Percentiles rank a stretch among this genome's conserved stretches.
Conservation (phyloP, 2,329 filamentous ascomycete species). For the Aspergillus uvarum region DNA sequence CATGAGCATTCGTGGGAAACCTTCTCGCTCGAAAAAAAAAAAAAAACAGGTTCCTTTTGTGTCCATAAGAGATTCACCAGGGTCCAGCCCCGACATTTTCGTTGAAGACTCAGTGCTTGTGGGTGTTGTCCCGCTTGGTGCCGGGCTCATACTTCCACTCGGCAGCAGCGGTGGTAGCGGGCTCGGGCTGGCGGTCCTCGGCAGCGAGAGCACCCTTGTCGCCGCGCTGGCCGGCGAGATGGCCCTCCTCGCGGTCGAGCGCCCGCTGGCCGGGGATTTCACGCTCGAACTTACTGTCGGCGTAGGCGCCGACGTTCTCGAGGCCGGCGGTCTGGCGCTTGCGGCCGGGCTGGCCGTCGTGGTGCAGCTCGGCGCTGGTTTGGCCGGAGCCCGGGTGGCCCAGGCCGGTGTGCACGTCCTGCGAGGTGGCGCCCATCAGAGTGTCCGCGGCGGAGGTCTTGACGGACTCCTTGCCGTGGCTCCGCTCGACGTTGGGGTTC, state of each 20-base stretch:
- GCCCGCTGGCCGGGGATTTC: slow-evolving; percentile 28
- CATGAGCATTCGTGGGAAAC: not conserved
- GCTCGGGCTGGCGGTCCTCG: slow-evolving; percentile 30
- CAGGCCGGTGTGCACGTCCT: slow-evolving; percentile 54
- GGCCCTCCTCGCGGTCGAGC: slow-evolving; percentile 29
- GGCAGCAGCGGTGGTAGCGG: slow-evolving; percentile 28
- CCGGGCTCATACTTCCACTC: slow-evolving; percentile 31
- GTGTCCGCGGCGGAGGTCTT: slow-evolving; percentile 48
- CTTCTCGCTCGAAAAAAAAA: not conserved
- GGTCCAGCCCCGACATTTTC: not conserved
- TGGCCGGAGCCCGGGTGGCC: slow-evolving; percentile 54
- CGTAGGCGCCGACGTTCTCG: slow-evolving; percentile 44
- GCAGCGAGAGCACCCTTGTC: slow-evolving; percentile 33
- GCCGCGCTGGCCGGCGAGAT: slow-evolving; percentile 19
- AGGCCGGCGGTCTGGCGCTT: slow-evolving; percentile 46
- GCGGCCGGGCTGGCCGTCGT: slow-evolving; percentile 46
- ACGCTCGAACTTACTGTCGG: slow-evolving; percentile 24
- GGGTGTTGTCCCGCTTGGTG: slow-evolving; percentile 23
- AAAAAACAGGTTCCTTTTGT: not conserved
- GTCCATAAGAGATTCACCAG: not conserved
- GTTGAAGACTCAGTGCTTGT: not conserved
- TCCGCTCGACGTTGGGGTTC: slow-evolving; percentile 41
- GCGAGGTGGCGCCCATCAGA: slow-evolving; percentile 53
- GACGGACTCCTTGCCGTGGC: slow-evolving; percentile 42
- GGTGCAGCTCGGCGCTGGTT: slow-evolving; percentile 48